phyloP scores from a whole-genome alignment of 108 stramenopile genomes.

The Fistulifera pelliculosa region DNA sequence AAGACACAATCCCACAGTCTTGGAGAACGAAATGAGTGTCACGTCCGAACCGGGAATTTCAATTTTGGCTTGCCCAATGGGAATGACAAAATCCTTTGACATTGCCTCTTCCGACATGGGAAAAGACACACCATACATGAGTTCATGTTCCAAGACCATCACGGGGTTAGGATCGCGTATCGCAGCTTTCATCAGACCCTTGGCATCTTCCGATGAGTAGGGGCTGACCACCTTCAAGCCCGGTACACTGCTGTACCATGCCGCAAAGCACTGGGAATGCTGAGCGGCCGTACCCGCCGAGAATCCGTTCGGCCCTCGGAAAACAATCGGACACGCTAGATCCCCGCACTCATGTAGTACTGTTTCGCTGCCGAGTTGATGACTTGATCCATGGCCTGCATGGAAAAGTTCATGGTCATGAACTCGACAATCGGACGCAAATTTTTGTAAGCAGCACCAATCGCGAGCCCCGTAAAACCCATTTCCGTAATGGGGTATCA shows the following conservation, averaged over 20 bases:
- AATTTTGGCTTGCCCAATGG: constrained; percentile 87
- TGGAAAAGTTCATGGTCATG: constrained; percentile 99
- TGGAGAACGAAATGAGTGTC: constrained; percentile 91
- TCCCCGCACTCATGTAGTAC: constrained; percentile 98
- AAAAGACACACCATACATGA: constrained; percentile 94
- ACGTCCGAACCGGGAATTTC: constrained; percentile 91
- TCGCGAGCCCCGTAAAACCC: constrained; percentile 96
- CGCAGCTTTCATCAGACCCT: constrained; percentile 98
- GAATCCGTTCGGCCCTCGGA: constrained; percentile 98
- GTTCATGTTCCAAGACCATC: constrained; percentile 95
- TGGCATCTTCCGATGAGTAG: constrained; percentile 94
- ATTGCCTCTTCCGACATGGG: constrained; percentile 92
- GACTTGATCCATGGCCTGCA: constrained; percentile 99
- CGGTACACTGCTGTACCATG: constrained; percentile 89
- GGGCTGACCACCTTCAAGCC: constrained; percentile 96
- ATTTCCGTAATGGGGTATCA: constrained; percentile 99
- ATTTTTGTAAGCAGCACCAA: constrained; percentile 93
- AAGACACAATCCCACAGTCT: constrained; percentile 82
- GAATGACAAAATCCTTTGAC: constrained; percentile 84
- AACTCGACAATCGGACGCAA: constrained; percentile 95
- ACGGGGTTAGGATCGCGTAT: constrained; percentile 99
- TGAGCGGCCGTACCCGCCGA: constrained; percentile 97
- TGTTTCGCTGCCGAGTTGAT: constrained; percentile 97
- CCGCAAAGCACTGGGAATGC: constrained; percentile 99
- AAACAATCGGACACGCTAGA: constrained; percentile 93